A percentile compares a stretch with the other conserved stretches of the same genome.
Evolutionary conservation across 306 rosid species (phyloP).

Genomic region (Vigna hirtella): DNA sequence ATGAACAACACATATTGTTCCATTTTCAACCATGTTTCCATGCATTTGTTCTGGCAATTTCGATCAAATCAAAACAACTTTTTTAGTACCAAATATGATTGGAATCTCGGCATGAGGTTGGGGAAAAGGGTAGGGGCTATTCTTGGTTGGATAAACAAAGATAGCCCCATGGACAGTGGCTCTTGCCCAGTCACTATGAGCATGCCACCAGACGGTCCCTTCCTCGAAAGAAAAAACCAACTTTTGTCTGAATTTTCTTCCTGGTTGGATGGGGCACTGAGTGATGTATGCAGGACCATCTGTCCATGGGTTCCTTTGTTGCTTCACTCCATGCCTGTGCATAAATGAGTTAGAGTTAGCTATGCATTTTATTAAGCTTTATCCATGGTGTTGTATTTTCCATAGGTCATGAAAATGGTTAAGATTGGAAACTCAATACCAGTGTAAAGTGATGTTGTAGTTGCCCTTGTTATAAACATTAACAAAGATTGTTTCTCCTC

Average conservation of each 20-base stretch:
- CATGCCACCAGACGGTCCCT: conserved; percentile 72
- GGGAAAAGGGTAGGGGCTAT: conserved; percentile 50
- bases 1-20: not conserved
- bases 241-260: conserved; percentile 49
- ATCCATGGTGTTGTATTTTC: not conserved
- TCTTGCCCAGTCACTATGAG: conserved; percentile 60
- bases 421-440: conserved; percentile 40
- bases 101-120: conserved; percentile 51
- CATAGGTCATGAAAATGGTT: not conserved
- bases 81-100: conserved; percentile 53
- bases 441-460: conserved; percentile 61
- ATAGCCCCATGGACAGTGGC: conserved; percentile 64
- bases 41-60: not conserved
- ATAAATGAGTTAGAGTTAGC: not conserved
- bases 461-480: conserved; percentile 49
- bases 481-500: conserved; percentile 55
- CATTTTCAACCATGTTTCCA: not conserved
- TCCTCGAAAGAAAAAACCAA: conserved; percentile 55
- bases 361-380: not conserved
- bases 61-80: not conserved
- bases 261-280: conserved; percentile 61
- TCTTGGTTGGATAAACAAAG: conserved; percentile 48
- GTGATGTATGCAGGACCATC: conserved; percentile 61
- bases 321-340: conserved; percentile 60
- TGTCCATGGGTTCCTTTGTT: conserved; percentile 57